Evolutionary conservation across 345 rosid species (phyloP).

Genomic region (Eucalyptus guilfoylei): DNA sequence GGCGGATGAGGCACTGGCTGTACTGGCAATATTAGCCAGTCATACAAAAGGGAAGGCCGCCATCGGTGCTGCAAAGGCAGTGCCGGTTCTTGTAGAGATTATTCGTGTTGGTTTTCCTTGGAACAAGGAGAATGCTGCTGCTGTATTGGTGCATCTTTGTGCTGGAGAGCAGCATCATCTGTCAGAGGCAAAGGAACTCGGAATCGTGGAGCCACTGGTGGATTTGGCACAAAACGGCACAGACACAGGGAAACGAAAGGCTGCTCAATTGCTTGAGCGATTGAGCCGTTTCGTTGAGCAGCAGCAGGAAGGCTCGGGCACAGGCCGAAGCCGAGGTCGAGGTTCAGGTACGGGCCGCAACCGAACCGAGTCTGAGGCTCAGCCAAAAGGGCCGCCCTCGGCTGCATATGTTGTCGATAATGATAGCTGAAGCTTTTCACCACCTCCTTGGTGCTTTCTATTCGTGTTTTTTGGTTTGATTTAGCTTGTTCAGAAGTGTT

Average conservation of each 20-base stretch:
- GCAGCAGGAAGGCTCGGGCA: slow-evolving; percentile 31
- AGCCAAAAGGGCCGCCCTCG: not conserved
- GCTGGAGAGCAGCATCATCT: slow-evolving; percentile 61
- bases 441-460: not conserved
- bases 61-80: slow-evolving; percentile 61
- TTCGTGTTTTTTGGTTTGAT: not conserved
- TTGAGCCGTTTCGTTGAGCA: slow-evolving; percentile 63
- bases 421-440: not conserved
- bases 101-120: slow-evolving; percentile 54
- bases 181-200: slow-evolving; percentile 70
- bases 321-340: not conserved
- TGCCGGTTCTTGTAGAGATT: slow-evolving; percentile 63
- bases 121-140: slow-evolving; percentile 74
- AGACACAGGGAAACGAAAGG: slow-evolving; percentile 88
- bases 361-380: not conserved
- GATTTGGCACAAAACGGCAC: slow-evolving; percentile 88
- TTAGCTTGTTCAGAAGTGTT: not conserved
- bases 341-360: not conserved
- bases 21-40: slow-evolving; percentile 64
- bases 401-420: not conserved
- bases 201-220: slow-evolving; percentile 55
- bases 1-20: slow-evolving; percentile 78
- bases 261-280: slow-evolving; percentile 75
- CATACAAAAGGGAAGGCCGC: slow-evolving; percentile 63
- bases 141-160: slow-evolving; percentile 75